These are phyloP conservation scores for Xylaria sp. DNA, from an alignment of 2,329 filamentous ascomycete genomes.

Conservation along the genomic window DNA sequence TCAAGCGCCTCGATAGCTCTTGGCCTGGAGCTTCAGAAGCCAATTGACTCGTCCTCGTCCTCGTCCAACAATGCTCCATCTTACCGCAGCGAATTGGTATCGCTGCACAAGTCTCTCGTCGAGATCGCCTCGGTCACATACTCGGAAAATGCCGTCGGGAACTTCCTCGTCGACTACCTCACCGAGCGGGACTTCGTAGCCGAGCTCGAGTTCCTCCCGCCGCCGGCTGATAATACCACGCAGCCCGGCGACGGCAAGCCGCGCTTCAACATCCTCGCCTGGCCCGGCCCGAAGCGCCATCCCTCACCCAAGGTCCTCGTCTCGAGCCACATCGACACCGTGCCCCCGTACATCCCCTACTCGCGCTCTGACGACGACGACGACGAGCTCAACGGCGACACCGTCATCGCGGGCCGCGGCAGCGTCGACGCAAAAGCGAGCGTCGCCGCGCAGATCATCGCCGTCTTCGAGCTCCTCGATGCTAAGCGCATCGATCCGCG, in stretches of 20 bases:
- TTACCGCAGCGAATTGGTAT: constrained; percentile 68
- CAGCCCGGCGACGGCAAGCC: constrained; percentile 37
- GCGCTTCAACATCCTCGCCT: constrained; percentile 84
- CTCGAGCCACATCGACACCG: constrained; percentile 84
- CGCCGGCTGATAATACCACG: constrained; percentile 43
- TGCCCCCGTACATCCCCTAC: constrained; percentile 79
- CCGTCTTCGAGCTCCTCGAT: constrained; percentile 66
- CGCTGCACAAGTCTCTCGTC: constrained; percentile 80
- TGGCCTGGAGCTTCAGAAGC: not conserved
- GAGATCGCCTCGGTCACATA: constrained; percentile 77
- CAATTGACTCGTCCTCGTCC: not conserved
- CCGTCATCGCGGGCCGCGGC: constrained; percentile 76
- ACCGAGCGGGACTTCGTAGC: constrained; percentile 57
- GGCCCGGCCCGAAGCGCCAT: constrained; percentile 58
- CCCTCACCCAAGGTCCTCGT: constrained; percentile 71
- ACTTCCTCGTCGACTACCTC: constrained; percentile 76
- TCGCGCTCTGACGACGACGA: constrained; percentile 61
- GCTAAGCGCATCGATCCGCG: constrained; percentile 54
- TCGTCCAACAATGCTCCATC: constrained; percentile 41
- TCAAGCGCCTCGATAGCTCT: constrained; percentile 20
- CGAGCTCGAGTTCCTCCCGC: constrained; percentile 56
- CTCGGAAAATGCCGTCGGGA: constrained; percentile 74
- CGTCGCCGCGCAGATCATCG: constrained; percentile 79
- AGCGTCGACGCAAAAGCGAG: constrained; percentile 77
- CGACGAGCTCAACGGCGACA: constrained; percentile 56